These are phyloP conservation scores for Dispira simplex DNA, from an alignment of 192 early-diverging fungal genomes.

Conservation along the genomic window DNA sequence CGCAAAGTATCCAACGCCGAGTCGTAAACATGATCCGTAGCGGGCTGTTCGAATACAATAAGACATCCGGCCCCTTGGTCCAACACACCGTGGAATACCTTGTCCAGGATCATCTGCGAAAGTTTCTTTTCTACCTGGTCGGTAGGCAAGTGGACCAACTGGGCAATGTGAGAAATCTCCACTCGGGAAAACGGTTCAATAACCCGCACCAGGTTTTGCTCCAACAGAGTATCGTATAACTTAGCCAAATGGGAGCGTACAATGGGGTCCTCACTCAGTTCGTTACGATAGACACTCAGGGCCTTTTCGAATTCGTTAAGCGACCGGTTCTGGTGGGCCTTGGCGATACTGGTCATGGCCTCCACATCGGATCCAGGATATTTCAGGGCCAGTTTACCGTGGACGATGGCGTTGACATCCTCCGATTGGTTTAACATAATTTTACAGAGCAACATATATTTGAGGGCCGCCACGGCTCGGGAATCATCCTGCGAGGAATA, in stretches of 20 bases:
- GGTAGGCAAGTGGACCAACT: conserved; percentile 83
- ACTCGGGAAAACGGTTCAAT: conserved; percentile 98
- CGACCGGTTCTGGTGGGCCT: conserved; percentile 94
- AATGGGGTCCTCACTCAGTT: conserved; percentile 85
- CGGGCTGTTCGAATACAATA: conserved; percentile 84
- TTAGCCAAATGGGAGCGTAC: conserved; percentile 83
- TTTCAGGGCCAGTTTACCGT: conserved; percentile 79
- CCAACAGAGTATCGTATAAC: conserved; percentile 90
- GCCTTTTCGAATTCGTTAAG: conserved; percentile 91
- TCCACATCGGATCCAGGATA: conserved; percentile 81
- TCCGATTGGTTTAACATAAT: conserved; percentile 98
- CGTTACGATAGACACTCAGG: conserved; percentile 68
- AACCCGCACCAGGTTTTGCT: conserved; percentile 91
- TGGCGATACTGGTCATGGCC: conserved; percentile 88
- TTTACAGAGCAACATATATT: conserved; percentile 98
- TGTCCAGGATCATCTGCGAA: conserved; percentile 99
- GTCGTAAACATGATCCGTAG: conserved; percentile 85
- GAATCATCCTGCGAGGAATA: conserved; percentile 79
- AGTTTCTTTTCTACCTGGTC: conserved; percentile 92
- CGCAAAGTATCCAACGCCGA: conserved; percentile 90
- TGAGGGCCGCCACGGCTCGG: conserved; percentile 76
- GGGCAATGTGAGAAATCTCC: conserved; percentile 89
- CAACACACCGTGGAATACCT: conserved; percentile 85
- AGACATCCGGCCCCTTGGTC: conserved; percentile 96
- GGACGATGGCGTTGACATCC: conserved; percentile 81